These are phyloP conservation scores for Dryas octopetala DNA, from an alignment of 306 rosid species.

Conservation along the genomic window DNA sequence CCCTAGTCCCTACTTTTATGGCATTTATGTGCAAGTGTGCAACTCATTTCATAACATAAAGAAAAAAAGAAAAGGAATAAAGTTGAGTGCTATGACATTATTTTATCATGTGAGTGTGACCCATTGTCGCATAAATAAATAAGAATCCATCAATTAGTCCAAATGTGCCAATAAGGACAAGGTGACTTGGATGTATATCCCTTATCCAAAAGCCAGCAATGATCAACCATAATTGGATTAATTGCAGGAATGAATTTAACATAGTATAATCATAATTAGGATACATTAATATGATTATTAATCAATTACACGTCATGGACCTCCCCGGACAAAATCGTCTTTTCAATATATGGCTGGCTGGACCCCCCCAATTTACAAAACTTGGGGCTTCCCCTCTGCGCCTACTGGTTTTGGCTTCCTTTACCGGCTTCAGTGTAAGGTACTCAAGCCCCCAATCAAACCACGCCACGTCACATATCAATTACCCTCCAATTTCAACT, in stretches of 20 bases:
- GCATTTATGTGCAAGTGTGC: too few species aligned
- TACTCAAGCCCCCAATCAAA: neutral
- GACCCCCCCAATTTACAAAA: neutral
- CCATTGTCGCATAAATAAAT: too few species aligned
- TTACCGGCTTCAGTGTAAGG: neutral
- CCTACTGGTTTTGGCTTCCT: constrained; percentile 13
- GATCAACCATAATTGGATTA: neutral
- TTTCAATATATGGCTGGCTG: neutral
- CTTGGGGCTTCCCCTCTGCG: constrained; percentile 9
- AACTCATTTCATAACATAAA: too few species aligned
- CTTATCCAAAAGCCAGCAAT: neutral
- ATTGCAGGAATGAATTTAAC: too few species aligned
- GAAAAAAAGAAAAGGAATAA: too few species aligned
- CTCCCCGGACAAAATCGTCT: neutral
- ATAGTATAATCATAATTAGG: too few species aligned
- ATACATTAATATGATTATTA: neutral
- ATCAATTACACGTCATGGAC: neutral
- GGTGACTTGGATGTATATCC: neutral
- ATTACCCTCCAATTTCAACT: too few species aligned
- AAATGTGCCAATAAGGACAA: neutral
- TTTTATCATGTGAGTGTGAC: too few species aligned
- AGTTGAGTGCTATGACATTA: too few species aligned
- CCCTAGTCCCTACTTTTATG: too few species aligned
- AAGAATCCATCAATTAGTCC: neutral
- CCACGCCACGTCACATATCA: neutral